phyloP scores from a whole-genome alignment of 2,329 filamentous ascomycete species.

The Monilinia fructigena region DNA sequence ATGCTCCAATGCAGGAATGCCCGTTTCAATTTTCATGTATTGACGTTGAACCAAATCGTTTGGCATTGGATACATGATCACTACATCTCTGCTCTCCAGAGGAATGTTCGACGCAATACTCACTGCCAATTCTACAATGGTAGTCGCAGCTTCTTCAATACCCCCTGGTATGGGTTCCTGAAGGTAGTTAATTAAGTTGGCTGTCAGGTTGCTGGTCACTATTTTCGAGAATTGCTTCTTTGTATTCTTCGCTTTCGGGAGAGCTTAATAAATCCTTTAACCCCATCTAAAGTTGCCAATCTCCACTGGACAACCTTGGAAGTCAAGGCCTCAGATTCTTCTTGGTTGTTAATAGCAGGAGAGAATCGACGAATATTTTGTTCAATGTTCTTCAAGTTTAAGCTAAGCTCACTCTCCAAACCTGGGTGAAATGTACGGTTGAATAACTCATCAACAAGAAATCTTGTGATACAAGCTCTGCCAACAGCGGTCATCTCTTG shows the following conservation, averaged over 20 bases:
- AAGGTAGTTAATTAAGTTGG: conserved; percentile 70
- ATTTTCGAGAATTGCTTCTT: conserved; percentile 67
- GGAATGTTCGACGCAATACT: conserved; percentile 84
- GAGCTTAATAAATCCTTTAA: conserved; percentile 68
- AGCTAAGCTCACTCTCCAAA: conserved; percentile 72
- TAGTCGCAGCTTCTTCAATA: conserved; percentile 82
- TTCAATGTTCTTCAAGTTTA: conserved; percentile 81
- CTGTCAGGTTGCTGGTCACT: conserved; percentile 66
- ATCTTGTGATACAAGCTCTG: conserved; percentile 81
- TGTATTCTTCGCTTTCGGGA: conserved; percentile 63
- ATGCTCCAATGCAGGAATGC: conserved; percentile 59
- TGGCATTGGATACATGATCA: conserved; percentile 80
- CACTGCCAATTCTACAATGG: conserved; percentile 90
- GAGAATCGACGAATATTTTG: conserved; percentile 79
- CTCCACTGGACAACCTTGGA: conserved; percentile 91
- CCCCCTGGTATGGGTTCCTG: conserved; percentile 74
- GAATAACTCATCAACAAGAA: conserved; percentile 89
- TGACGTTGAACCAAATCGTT: conserved; percentile 67
- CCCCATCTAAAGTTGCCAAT: conserved; percentile 89
- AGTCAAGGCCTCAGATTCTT: conserved; percentile 85
- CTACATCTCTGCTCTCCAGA: conserved; percentile 86
- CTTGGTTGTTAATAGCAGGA: conserved; percentile 70
- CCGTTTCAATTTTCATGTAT: conserved; percentile 80
- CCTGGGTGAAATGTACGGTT: conserved; percentile 90
- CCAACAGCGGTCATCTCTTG: conserved; percentile 98